Conservation (phyloP, 148 eudicot genomes). For the Dianthus caryophyllus region DNA sequence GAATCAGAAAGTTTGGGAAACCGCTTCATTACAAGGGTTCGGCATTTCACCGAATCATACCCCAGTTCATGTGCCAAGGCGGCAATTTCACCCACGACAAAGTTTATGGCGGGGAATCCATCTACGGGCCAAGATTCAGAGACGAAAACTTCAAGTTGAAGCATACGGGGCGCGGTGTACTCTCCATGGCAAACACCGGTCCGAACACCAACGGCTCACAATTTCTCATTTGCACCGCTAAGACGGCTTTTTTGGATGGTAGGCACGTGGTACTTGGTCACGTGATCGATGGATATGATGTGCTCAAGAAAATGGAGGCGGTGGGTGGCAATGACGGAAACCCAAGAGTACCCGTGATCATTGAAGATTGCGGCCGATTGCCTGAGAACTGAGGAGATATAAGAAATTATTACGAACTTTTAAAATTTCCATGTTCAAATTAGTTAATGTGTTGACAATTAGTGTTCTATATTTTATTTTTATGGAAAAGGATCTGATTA, state of each 20-base stretch:
- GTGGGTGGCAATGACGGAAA: slow-evolving; percentile 46
- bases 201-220: slow-evolving; percentile 68
- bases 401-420: not conserved
- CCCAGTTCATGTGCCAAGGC: slow-evolving; percentile 88
- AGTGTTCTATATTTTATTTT: too few species aligned
- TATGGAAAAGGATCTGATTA: too few species aligned
- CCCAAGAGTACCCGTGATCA: slow-evolving; percentile 37
- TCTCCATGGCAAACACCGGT: slow-evolving; percentile 79
- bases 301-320: slow-evolving; percentile 49
- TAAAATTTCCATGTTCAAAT: too few species aligned
- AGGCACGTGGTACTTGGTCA: slow-evolving; percentile 72
- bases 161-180: slow-evolving; percentile 56
- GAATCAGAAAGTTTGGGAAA: slow-evolving; percentile 59
- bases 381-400: slow-evolving; percentile 19
- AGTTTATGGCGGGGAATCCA: slow-evolving; percentile 85
- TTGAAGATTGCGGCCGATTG: slow-evolving; percentile 68
- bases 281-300: slow-evolving; percentile 58
- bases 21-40: slow-evolving; percentile 85
- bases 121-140: slow-evolving; percentile 60
- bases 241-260: slow-evolving; percentile 68
- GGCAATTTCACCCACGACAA: slow-evolving; percentile 86
- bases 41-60: slow-evolving; percentile 70
- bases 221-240: slow-evolving; percentile 67
- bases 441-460: too few species aligned
- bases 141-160: slow-evolving; percentile 72